Base-by-base conservation (phyloP, 2,329 filamentous ascomycete species). In the Knufia petricola region DNA sequence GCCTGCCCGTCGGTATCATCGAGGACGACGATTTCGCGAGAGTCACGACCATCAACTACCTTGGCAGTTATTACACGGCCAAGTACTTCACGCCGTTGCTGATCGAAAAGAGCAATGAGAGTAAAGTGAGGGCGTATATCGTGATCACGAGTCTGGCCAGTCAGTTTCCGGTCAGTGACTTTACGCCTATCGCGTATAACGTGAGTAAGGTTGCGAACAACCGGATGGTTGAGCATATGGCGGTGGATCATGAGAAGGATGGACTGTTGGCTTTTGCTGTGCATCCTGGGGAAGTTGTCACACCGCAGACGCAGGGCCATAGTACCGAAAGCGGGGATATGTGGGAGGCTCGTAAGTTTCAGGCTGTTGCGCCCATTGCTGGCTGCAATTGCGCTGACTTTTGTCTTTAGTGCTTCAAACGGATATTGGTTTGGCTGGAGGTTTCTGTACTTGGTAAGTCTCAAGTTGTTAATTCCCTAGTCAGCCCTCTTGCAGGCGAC, bases 371-470 rank as follows among this genome's bases (percentile, higher is more conserved):
- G 32, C 10, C 20, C 8, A 9, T n/a, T 17, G 17, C 37, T 7
- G 8, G 37, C 17, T 21, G 21, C 12, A 21, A 21, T 20, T 4
- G 21, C 21, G 6, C 37, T 40, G 6, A 21, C 37, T 24, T 28
- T 21, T 45, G 19, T 20, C 13, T 20, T 10, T 31, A 31, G 44
- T 40, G 4, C 21, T 55, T 30, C 52, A 42, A 6, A 51, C 52
- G 17, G 53, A 53, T 44, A 36, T 54, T 8, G 55, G 59, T 19
- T 46, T 64, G 31, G 52, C 54, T 20, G 60, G 50, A 1, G 60
- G 62, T 49, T 56, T 53, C 15, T 24, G 63, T 23, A 56, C 57
- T 1, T 63, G 50, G 50, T 44, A n/a, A n/a, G n/a, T n/a, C n/a
- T n/a, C n/a, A n/a, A n/a, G n/a, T n/a, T n/a, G n/a, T n/a, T n/a